Base-by-base conservation (phyloP, 179 eudicot genomes). In the Nepenthes alata region DNA sequence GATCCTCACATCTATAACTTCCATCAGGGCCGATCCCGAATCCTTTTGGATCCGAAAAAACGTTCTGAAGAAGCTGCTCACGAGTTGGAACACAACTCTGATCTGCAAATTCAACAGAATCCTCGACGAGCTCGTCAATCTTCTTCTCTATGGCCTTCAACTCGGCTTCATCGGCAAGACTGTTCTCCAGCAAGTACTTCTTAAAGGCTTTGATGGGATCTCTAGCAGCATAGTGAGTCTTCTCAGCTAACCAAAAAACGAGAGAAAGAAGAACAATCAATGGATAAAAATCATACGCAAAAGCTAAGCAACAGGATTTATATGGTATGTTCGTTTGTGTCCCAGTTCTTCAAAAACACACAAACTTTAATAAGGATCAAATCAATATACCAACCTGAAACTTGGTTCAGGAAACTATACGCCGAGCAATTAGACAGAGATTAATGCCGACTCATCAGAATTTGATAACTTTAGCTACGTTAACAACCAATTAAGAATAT, bases 1-100 rank as follows among this genome's bases (percentile, higher is more conserved):
- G 97, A 63, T 90, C 97, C 74, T 90, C 95, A 25, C 25, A 25
- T 25, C 25, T 25, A 25, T 25, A 25, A 25, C 25, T 25, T 25
- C 25, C 25, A 25, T 88, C 95, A 13, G 94, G 95, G 57, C 90
- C 94, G 16, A 90, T 90, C 54, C 97, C 97, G 35, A 90, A 90
- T 53, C 97, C 97, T 71, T 79, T 87, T 2, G 97, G 94, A 57
- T 90, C 97, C 0, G 94, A 87, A 63, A 90, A 90, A 11, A 91
- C 97, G 39, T 88, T 91, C 68, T 91, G 89, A n/a, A 91, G 76
- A 69, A 91, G 88, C 70, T 91, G 97, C 75, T 77, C 79, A 14
- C 96, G 89, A 37, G 55, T 67, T 25, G 97, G 97, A 45, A 55
- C 70, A 10, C 90, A 85, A 76, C 97, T 91, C 65, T 53, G 68